Percentiles rank a stretch among this genome's conserved stretches.
Conservation (phyloP, 1,139 yeast genomes). For the Suhomyces ambrosiae region DNA sequence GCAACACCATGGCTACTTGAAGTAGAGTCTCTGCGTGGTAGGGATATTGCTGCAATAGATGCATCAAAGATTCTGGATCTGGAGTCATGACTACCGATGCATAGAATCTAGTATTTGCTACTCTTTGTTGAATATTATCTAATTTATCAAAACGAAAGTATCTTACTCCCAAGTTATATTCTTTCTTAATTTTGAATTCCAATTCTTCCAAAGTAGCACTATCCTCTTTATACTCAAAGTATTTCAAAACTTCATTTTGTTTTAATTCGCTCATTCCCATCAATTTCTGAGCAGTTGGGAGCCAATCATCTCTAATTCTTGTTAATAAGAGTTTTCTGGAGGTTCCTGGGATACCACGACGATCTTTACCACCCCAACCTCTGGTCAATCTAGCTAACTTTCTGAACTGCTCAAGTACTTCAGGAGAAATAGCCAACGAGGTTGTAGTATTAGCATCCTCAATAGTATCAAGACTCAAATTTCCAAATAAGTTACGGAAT, state of each 20-base stretch:
- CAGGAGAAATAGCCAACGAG: slow-evolving; percentile 63
- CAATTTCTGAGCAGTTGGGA: slow-evolving; percentile 70
- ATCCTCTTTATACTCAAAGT: slow-evolving; percentile 44
- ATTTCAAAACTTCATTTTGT: slow-evolving; percentile 42
- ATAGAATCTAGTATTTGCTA: slow-evolving; percentile 62
- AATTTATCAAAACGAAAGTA: slow-evolving; percentile 56
- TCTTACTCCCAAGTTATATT: slow-evolving; percentile 50
- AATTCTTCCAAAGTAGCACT: slow-evolving; percentile 32
- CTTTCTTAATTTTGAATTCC: slow-evolving; percentile 44
- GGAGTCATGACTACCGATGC: slow-evolving; percentile 69
- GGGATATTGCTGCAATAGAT: slow-evolving; percentile 59
- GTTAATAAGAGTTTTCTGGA: slow-evolving; percentile 67
- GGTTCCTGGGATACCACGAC: slow-evolving; percentile 71
- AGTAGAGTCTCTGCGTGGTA: slow-evolving; percentile 79
- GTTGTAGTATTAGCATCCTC: slow-evolving; percentile 73
- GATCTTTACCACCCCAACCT: slow-evolving; percentile 85
- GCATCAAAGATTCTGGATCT: slow-evolving; percentile 68
- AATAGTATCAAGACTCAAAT: slow-evolving; percentile 64
- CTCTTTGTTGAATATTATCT: slow-evolving; percentile 41
- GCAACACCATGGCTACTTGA: slow-evolving; percentile 74
- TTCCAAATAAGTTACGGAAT: slow-evolving; percentile 72
- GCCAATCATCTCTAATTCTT: slow-evolving; percentile 78
- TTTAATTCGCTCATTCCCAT: slow-evolving; percentile 61
- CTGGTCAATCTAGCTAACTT: slow-evolving; percentile 62
- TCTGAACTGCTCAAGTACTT: slow-evolving; percentile 63